Evolutionary conservation across 805 yeast species (phyloP).

Genomic region (Lipomyces kockii): DNA sequence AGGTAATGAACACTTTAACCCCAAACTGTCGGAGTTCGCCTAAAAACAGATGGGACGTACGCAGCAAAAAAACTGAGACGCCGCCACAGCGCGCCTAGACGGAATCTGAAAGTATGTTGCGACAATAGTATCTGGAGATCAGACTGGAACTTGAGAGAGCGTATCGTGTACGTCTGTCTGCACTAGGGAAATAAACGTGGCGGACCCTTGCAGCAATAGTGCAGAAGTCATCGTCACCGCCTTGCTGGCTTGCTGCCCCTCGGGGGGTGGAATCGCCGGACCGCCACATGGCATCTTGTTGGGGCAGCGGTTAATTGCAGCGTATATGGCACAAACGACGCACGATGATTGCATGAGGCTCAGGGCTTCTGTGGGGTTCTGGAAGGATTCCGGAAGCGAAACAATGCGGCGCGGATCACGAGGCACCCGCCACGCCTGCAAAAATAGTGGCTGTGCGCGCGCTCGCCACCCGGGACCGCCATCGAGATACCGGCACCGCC

Average conservation of each 20-base stretch:
- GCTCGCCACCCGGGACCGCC: neutral
- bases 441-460: neutral
- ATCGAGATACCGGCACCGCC: neutral
- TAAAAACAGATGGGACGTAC: neutral
- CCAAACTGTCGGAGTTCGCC: neutral
- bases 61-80: neutral
- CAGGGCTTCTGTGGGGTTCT: conserved; percentile 1
- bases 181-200: too few relatives aligned
- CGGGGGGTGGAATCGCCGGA: neutral
- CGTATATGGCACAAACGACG: neutral
- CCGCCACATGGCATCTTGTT: neutral
- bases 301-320: neutral
- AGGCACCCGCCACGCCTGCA: neutral
- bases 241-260: neutral
- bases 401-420: conserved; percentile 4
- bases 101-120: too few relatives aligned
- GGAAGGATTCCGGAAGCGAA: conserved; percentile 2
- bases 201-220: too few relatives aligned
- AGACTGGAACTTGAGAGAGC: too few relatives aligned
- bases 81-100: too few relatives aligned
- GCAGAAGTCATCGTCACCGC: too few relatives aligned
- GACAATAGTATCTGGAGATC: too few relatives aligned
- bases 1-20: neutral
- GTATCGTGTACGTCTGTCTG: too few relatives aligned
- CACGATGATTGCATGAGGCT: neutral